Conservation (phyloP, 2,329 filamentous ascomycete genomes). For the Metarhizium humberi region DNA sequence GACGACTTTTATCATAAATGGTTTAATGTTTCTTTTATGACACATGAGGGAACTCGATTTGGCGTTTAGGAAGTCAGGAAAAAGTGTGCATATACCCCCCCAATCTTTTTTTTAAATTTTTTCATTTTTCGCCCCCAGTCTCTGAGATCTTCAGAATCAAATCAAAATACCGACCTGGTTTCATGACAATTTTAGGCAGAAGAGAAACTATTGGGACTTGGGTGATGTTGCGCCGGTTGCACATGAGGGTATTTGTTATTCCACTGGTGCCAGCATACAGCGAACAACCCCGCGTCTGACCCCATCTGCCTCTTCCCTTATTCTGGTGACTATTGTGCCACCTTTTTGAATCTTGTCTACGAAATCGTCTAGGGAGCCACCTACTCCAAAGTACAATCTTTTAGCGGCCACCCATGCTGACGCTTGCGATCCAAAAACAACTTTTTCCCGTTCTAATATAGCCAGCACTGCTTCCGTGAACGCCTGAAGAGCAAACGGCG, state of each 20-base stretch:
- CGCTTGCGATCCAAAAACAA: constrained; percentile 30
- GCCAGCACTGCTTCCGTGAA: constrained; percentile 60
- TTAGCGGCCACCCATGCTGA: constrained; percentile 66
- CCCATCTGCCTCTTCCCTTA: constrained; percentile 51
- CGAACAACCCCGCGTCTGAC: constrained; percentile 52
- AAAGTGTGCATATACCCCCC: neutral
- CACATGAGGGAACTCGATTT: neutral
- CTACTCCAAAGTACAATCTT: constrained; percentile 75
- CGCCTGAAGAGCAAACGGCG: constrained; percentile 56
- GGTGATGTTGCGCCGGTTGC: neutral
- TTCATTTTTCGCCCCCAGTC: neutral
- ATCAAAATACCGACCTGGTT: neutral
- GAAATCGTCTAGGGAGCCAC: constrained; percentile 72
- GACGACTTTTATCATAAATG: neutral
- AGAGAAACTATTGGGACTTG: neutral
- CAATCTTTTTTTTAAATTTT: neutral
- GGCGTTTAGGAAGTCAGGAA: neutral
- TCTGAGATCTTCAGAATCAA: neutral
- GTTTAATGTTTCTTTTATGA: neutral
- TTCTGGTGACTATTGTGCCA: constrained; percentile 37
- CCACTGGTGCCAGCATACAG: neutral
- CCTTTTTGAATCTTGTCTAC: constrained; percentile 39
- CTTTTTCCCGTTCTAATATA: constrained; percentile 40
- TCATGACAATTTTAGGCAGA: neutral
- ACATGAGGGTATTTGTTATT: neutral